Evolutionary conservation across 768 basidiomycete species (phyloP), one percentile per base, ranked within the genome.

Genomic region (Cystobasidium onofrii): DNA sequence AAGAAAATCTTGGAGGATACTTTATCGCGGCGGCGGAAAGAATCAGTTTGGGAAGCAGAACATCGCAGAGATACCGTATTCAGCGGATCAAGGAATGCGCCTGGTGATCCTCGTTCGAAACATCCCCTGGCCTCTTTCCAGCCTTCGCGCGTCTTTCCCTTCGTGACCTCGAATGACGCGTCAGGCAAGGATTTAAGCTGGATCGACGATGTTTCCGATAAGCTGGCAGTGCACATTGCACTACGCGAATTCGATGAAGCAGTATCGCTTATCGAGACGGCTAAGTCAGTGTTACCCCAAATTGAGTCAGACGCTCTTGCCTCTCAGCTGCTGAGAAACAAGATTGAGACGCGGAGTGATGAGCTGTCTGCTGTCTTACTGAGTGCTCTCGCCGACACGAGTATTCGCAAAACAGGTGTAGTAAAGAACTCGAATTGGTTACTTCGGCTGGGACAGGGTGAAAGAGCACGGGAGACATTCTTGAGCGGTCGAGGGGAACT

Each of bases 1-100:
- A 87, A 94, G 36, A 90, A 91, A 78, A 90, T 94, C 2, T 91
- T 93, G 0, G 94, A 98, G 80, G 95, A 97, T 78, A 84, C 96
- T 1, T 85, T 89, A 9, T 86, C 89, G 52, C 91, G 92, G 81
- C 89, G 87, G 78, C 87, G 94, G 69, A 95, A 92, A 81, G 92
- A 97, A 78, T 89, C 73, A 60, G 63, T 80, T 0, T 76, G 46
- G 64, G 78, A 80, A 33, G 92, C 71, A 90, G 98, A 82, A 90
- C 91, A 64, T 90, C 94, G 82, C 89, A 75, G 77, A 39, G 78
- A 78, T 43, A 60, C 31, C 1, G 1, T 27, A 20, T 41, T 20
- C 31, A 27, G 39, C 10, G 25, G 25, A 72, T 46, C 29, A 10
- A 15, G 41, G 9, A 44, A 34, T 33, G 27, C 33, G 46, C 25